Conservation (phyloP, 257 asterid genomes). For the Nicotiana sylvestris region DNA sequence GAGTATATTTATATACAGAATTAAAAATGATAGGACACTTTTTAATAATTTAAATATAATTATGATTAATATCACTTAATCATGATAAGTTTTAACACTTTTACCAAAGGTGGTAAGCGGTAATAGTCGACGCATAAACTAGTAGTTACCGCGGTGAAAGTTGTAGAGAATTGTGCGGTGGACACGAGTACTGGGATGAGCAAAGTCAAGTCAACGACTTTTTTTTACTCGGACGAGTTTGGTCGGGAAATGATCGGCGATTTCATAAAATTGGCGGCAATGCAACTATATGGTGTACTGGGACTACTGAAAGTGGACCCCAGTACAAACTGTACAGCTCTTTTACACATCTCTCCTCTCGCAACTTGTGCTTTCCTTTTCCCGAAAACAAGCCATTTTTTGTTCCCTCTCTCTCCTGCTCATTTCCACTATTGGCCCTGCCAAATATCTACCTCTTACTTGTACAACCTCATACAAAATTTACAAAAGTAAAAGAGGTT, state of each 20-base stretch:
- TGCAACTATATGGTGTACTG: neutral
- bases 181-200: neutral
- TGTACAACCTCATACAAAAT: neutral
- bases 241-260: slow-evolving; percentile 20
- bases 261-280: slow-evolving; percentile 22
- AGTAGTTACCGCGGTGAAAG: neutral
- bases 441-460: neutral
- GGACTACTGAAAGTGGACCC: slow-evolving; percentile 31
- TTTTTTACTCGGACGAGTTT: neutral
- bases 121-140: neutral
- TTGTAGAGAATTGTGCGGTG: neutral
- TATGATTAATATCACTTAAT: too few relatives aligned
- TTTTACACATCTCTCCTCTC: neutral
- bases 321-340: slow-evolving; percentile 22
- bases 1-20: too few relatives aligned
- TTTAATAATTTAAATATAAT: too few relatives aligned
- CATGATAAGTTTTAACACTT: too few relatives aligned
- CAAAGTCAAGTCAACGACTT: slow-evolving; percentile 28
- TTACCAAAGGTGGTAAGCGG: neutral
- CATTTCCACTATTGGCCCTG: neutral
- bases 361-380: slow-evolving; percentile 32
- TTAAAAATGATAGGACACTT: too few relatives aligned
- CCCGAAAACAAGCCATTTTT: slow-evolving; percentile 25
- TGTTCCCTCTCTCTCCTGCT: slow-evolving; percentile 8
- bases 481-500: neutral